phyloP scores from a whole-genome alignment of 768 basidiomycete species.

The Collybiopsis luxurians region DNA sequence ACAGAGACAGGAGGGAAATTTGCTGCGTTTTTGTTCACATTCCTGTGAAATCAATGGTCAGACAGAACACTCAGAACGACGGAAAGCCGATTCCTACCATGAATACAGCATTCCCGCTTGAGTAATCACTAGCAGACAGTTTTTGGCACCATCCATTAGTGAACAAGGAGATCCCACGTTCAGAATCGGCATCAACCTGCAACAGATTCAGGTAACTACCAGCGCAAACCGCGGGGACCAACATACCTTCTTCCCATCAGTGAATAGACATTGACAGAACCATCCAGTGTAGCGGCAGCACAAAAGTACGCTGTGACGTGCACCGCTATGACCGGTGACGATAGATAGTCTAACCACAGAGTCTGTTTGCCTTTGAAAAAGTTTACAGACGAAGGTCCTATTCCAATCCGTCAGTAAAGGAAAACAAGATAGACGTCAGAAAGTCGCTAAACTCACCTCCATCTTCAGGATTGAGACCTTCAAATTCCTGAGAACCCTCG shows the following conservation, averaged over 20 bases:
- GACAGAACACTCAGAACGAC: not conserved
- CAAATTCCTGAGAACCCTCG: constrained; percentile 69
- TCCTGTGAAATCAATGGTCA: constrained; percentile 42
- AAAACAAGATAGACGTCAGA: not conserved
- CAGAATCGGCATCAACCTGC: constrained; percentile 75
- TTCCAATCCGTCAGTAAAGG: constrained; percentile 5
- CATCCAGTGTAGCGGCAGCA: constrained; percentile 79
- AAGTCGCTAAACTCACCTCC: constrained; percentile 38
- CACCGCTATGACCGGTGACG: constrained; percentile 64
- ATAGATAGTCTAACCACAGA: constrained; percentile 89
- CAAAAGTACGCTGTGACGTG: constrained; percentile 66
- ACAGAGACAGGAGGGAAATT: constrained; percentile 68
- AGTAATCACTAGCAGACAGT: constrained; percentile 71
- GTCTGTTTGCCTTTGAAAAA: constrained; percentile 64
- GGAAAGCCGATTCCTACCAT: constrained; percentile 47
- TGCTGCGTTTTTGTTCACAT: constrained; percentile 64
- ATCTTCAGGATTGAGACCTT: constrained; percentile 75
- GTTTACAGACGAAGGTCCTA: constrained; percentile 67
- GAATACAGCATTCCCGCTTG: constrained; percentile 67
- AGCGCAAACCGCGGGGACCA: constrained; percentile 1
- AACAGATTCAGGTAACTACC: not conserved
- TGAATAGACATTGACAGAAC: constrained; percentile 80
- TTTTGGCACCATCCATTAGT: constrained; percentile 63
- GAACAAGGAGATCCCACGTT: constrained; percentile 69
- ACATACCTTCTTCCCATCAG: constrained; percentile 77